Evolutionary conservation across 495 filamentous ascomycete species (phyloP), one percentile per base, ranked within the genome.

Genomic region (Daldinia decipiens): DNA sequence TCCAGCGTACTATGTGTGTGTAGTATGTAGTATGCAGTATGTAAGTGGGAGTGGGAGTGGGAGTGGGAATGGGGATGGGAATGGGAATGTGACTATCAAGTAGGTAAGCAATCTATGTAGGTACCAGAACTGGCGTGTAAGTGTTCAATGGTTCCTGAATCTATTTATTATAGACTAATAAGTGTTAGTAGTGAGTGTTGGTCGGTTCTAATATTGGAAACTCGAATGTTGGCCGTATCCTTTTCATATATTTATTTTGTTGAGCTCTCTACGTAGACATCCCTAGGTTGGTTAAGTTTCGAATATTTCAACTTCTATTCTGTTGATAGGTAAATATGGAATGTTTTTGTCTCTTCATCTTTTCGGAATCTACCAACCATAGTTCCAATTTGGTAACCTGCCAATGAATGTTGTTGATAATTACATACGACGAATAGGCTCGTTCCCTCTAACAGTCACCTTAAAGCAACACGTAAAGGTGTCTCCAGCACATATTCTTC

Each of bases 401-500:
- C 63, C 69, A 67, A 39, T 61, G 6, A 55, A 31, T 59, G 3
- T 64, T 67, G 50, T 55, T 53, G 55, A 64, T 65, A 21, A 43
- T 55, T 57, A 40, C 59, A 50, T 15, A 34, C 36, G 59, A 29
- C 68, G 36, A 71, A 67, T 71, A 59, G 40, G 52, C 53, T 43
- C 45, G 51, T 62, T 19, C 63, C 53, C 56, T 36, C 38, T 50
- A 38, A 36, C 34, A 65, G 8, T 53, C 55, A 65, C 31, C 52
- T 45, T 52, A 40, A 40, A 61, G 50, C 56, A 65, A 56, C 50
- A 57, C 70, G 60, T 61, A 17, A 6, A 32, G 45, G 45, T 8
- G 56, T 53, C 43, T 47, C 70, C 70, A 72, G 61, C 70, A 59
- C 70, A 72, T 72, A 72, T 72, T 68, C 60, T 60, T 68, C 69